phyloP scores from a whole-genome alignment of 2,329 filamentous ascomycete species.

The Rhynchosporium secalis region DNA sequence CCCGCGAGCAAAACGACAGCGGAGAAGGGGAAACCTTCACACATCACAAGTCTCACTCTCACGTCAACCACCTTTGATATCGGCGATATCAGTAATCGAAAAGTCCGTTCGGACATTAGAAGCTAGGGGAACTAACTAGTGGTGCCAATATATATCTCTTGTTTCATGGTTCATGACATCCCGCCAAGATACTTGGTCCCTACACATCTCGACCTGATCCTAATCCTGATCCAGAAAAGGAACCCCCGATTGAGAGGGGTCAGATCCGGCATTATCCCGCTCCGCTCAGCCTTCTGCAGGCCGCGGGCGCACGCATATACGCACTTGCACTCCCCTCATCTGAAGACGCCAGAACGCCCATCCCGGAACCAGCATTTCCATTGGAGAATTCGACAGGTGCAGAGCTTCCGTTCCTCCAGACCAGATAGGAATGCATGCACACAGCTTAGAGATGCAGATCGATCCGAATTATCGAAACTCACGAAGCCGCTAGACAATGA shows the following conservation, averaged over 20 bases:
- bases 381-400: slow-evolving; percentile 10
- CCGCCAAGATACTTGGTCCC: background rate
- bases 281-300: slow-evolving; percentile 7
- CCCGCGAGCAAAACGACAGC: slow-evolving; percentile 3
- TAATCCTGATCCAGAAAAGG: background rate
- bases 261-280: slow-evolving; percentile 4
- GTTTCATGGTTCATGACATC: background rate
- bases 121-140: background rate
- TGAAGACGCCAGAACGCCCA: background rate
- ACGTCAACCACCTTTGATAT: background rate
- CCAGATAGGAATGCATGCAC: background rate
- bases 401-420: slow-evolving; percentile 12
- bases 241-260: too few relatives aligned
- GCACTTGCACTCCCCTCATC: background rate
- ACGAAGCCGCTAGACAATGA: background rate
- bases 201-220: background rate
- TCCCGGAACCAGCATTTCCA: background rate
- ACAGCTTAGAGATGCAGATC: background rate
- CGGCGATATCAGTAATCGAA: slow-evolving; percentile 12
- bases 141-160: background rate
- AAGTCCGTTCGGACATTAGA: slow-evolving; percentile 1
- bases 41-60: background rate
- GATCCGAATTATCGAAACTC: background rate
- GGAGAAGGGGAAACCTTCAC: background rate
- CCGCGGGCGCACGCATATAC: too few relatives aligned